A percentile compares a stretch with the other conserved stretches of the same genome.
phyloP scores from a whole-genome alignment of 176 grass and related monocot genomes.

The Triticum urartu region DNA sequence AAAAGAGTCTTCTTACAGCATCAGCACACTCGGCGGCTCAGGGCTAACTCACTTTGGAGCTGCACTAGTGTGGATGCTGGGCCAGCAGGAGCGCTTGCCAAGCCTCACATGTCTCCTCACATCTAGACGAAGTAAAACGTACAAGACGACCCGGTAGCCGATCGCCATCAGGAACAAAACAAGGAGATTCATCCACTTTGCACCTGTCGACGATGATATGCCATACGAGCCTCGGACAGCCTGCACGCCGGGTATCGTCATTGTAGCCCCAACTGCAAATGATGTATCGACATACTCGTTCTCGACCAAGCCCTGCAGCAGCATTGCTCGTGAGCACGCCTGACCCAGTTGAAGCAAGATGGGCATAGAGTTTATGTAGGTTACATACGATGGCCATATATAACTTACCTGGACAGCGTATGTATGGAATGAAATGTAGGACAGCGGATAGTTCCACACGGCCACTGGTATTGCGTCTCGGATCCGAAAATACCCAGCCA shows the following conservation, averaged over 20 bases:
- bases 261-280: slow-evolving; percentile 84
- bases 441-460: slow-evolving; percentile 78
- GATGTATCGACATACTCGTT: slow-evolving; percentile 86
- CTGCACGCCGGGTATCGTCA: slow-evolving; percentile 75
- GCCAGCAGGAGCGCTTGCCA: slow-evolving; percentile 7
- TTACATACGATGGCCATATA: neutral
- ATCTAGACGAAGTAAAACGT: slow-evolving; percentile 58
- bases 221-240: slow-evolving; percentile 76
- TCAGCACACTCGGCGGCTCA: too few species aligned
- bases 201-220: slow-evolving; percentile 60
- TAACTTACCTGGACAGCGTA: slow-evolving; percentile 71
- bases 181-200: slow-evolving; percentile 79
- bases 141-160: slow-evolving; percentile 61
- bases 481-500: slow-evolving; percentile 85
- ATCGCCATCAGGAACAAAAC: slow-evolving; percentile 71
- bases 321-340: neutral
- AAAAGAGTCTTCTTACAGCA: too few species aligned
- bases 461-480: slow-evolving; percentile 49
- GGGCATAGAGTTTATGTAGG: too few species aligned
- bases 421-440: slow-evolving; percentile 72
- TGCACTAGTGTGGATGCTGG: too few species aligned
- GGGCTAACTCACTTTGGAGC: too few species aligned
- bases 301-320: slow-evolving; percentile 75
- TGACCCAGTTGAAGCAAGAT: neutral
- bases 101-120: slow-evolving; percentile 33